Base-by-base conservation (phyloP, 2,329 filamentous ascomycete species). In the Erysiphe pisi region DNA sequence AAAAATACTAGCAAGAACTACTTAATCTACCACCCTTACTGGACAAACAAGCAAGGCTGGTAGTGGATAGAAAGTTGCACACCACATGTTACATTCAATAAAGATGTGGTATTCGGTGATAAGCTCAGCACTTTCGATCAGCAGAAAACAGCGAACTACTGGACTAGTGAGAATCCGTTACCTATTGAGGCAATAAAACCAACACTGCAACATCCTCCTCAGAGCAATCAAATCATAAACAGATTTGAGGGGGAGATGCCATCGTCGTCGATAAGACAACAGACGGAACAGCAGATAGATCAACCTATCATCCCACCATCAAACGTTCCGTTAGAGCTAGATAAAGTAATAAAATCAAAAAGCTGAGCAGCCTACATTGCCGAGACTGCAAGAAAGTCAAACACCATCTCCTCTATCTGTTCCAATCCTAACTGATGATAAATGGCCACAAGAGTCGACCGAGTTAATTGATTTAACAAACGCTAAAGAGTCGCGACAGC, bases 191-290 rank as follows among this genome's bases (percentile, higher is more conserved):
- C 11, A 31, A 68, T 31, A 14, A 3, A 65, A 25, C 22, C 22
- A 25, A 65, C 22, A 6, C 28, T 25, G 58, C 58, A 65, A 31
- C 22, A 65, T 65, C 58, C 1, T 65, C n/a, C 11, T 65, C 11
- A 25, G 58, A 65, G n/a, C 28, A 12, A 65, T 65, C 58, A 65
- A 65, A 65, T 25, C 58, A 65, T 14, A 65, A 31, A 65, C n/a
- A 65, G 58, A 31, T 65, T 65, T 65, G 58, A 65, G n/a, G 58
- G 58, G 58, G 58, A 65, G 58, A 18, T 1, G 58, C 4, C 28
- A 65, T 25, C 58, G 14, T 65, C 28, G 58, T 65, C 11, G 58
- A 31, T 65, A n/a, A 7, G n/a, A 14, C 16, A 65, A 65, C 11
- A 52, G 20, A 20, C 47, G 20, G 47, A 52, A 52, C 11, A 52